Percentiles rank a stretch among this genome's conserved stretches.
phyloP scores from a whole-genome alignment of 2,329 filamentous ascomycete genomes.

The Aspergillus calidoustus region DNA sequence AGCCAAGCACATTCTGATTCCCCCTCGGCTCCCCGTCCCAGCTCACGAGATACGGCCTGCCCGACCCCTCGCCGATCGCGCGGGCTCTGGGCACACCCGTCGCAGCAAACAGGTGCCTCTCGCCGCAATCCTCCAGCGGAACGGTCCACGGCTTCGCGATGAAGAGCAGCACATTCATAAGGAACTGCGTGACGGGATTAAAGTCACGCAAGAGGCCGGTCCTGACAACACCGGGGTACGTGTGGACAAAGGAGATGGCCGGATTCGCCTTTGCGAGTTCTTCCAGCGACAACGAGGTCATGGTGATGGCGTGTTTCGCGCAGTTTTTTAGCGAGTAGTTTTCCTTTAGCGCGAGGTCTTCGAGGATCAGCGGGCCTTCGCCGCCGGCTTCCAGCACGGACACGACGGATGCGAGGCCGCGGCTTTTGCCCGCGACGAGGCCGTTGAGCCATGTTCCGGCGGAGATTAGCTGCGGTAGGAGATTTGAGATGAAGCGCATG shows the following conservation, averaged over 20 bases:
- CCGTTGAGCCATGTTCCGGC: background rate
- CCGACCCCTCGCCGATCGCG: background rate
- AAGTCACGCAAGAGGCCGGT: constrained; percentile 4
- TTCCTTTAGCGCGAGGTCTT: constrained; percentile 2
- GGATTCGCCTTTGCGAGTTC: constrained; percentile 1
- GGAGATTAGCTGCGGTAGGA: constrained; percentile 31
- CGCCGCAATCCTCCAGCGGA: constrained; percentile 13
- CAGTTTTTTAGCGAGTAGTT: constrained; percentile 1
- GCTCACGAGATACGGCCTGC: background rate
- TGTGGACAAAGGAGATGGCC: constrained; percentile 1
- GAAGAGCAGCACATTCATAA: background rate
- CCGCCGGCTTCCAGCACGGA: constrained; percentile 11
- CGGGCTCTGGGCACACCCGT: constrained; percentile 30
- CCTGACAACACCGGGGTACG: constrained; percentile 1
- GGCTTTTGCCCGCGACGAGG: background rate
- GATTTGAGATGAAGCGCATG: constrained; percentile 39
- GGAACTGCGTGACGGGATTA: background rate
- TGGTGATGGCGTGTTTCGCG: constrained; percentile 9
- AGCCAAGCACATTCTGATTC: background rate
- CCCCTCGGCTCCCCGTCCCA: background rate
- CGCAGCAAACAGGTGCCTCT: constrained; percentile 12
- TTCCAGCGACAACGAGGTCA: constrained; percentile 5
- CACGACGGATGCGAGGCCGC: constrained; percentile 1
- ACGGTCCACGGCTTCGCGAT: constrained; percentile 9
- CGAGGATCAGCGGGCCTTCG: background rate